Conservation (phyloP, 371 early-diverging fungal genomes). For the Entomophthora muscae region DNA sequence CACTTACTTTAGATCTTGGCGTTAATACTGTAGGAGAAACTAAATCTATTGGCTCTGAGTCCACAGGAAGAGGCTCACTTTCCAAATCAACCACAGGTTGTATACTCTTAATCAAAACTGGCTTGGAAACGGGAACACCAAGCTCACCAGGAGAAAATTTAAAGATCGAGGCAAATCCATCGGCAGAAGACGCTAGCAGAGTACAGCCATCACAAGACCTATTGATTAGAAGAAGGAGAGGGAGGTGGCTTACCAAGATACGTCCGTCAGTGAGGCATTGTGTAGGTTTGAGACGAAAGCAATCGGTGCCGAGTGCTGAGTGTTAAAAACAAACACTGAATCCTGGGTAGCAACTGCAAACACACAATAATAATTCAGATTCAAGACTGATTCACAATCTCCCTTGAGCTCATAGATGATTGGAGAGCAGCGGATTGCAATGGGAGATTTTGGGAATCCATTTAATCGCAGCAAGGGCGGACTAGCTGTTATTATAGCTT, state of each 20-base stretch:
- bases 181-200: slow-evolving; percentile 59
- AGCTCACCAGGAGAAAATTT: slow-evolving; percentile 46
- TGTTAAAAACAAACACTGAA: slow-evolving; percentile 72
- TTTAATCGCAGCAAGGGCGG: slow-evolving; percentile 29
- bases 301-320: slow-evolving; percentile 48
- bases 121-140: slow-evolving; percentile 15
- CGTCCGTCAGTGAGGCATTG: slow-evolving; percentile 75
- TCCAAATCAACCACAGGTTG: too few relatives aligned
- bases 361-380: slow-evolving; percentile 51
- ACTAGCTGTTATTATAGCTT: slow-evolving; percentile 19
- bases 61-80: neutral
- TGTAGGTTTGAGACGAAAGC: slow-evolving; percentile 66
- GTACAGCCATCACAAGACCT: slow-evolving; percentile 56
- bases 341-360: slow-evolving; percentile 79
- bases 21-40: neutral
- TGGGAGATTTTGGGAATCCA: slow-evolving; percentile 2
- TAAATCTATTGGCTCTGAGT: neutral
- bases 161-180: slow-evolving; percentile 79
- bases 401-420: neutral
- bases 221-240: too few relatives aligned
- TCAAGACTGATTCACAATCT: slow-evolving; percentile 15
- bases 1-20: neutral
- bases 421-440: neutral
- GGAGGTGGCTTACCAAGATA: slow-evolving; percentile 65
- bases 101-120: neutral